phyloP scores from a whole-genome alignment of 768 basidiomycete species.

The Podaxis sp. region DNA sequence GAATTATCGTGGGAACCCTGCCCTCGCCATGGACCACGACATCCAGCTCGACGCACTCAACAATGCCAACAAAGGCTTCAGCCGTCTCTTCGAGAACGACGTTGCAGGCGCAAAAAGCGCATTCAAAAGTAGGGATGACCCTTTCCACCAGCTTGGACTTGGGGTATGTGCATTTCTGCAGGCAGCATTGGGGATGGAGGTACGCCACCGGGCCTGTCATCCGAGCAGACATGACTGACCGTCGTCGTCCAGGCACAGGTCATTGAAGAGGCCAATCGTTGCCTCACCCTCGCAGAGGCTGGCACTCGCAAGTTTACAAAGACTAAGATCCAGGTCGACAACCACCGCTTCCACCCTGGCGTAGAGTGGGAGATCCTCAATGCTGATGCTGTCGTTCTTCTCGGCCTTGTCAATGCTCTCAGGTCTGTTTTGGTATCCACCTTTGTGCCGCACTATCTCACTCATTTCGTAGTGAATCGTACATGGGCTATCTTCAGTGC shows the following conservation, averaged over 20 bases:
- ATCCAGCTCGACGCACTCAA: conserved; percentile 26
- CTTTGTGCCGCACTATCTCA: background rate
- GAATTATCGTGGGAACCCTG: background rate
- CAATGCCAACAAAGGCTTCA: conserved; percentile 55
- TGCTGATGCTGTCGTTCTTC: conserved; percentile 69
- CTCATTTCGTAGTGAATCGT: conserved; percentile 58
- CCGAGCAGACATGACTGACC: background rate
- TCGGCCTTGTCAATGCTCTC: conserved; percentile 70
- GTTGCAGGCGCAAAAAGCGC: conserved; percentile 50
- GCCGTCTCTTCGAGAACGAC: conserved; percentile 69
- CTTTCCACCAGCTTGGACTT: conserved; percentile 72
- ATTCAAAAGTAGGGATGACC: conserved; percentile 53
- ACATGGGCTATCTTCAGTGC: conserved; percentile 79
- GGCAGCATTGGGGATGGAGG: conserved; percentile 83
- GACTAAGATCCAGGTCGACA: conserved; percentile 30
- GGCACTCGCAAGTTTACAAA: conserved; percentile 54
- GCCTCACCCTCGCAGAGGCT: conserved; percentile 58
- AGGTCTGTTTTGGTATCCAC: conserved; percentile 41
- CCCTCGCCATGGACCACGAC: conserved; percentile 25
- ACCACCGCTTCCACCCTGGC: conserved; percentile 52
- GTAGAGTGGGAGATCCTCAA: conserved; percentile 77
- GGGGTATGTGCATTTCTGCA: conserved; percentile 76
- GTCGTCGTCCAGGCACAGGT: conserved; percentile 43
- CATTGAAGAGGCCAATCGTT: conserved; percentile 61
- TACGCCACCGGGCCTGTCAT: conserved; percentile 23